These are phyloP conservation scores for Pichia sp. DNA, from an alignment of 1,139 yeast genomes.

Conservation along the genomic window DNA sequence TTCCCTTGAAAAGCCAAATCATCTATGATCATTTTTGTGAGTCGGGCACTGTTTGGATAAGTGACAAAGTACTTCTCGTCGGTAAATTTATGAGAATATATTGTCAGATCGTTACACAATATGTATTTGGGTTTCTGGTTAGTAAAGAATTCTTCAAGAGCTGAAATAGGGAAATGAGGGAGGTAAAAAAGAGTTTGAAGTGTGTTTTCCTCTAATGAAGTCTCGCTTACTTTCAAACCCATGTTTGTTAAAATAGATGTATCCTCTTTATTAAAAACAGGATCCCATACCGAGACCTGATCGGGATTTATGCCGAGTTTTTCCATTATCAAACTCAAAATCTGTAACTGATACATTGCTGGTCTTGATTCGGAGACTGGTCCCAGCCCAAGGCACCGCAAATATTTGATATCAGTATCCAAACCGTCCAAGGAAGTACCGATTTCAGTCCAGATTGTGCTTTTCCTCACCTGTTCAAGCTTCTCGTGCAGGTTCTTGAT, in stretches of 20 bases:
- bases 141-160: constrained; percentile 31
- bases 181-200: constrained; percentile 29
- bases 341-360: constrained; percentile 23
- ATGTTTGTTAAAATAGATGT: constrained; percentile 21
- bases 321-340: constrained; percentile 14
- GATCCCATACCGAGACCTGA: constrained; percentile 37
- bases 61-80: constrained; percentile 29
- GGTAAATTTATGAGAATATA: constrained; percentile 37
- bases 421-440: too few species aligned
- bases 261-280: constrained; percentile 35
- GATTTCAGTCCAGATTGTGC: neutral
- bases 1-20: too few species aligned
- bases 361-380: constrained; percentile 17
- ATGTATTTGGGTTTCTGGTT: constrained; percentile 29
- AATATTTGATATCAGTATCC: neutral
- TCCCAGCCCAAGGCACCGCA: constrained; percentile 27
- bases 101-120: constrained; percentile 38
- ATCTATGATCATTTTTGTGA: constrained; percentile 11
- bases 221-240: constrained; percentile 23
- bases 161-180: constrained; percentile 45
- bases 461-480: too few species aligned
- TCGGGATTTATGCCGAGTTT: neutral
- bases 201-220: neutral
- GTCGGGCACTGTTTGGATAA: constrained; percentile 31
- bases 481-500: too few species aligned